A percentile compares a stretch with the other conserved stretches of the same genome.
Conservation (phyloP, 1,139 yeast genomes). For the Debaryomyces coudertii region DNA sequence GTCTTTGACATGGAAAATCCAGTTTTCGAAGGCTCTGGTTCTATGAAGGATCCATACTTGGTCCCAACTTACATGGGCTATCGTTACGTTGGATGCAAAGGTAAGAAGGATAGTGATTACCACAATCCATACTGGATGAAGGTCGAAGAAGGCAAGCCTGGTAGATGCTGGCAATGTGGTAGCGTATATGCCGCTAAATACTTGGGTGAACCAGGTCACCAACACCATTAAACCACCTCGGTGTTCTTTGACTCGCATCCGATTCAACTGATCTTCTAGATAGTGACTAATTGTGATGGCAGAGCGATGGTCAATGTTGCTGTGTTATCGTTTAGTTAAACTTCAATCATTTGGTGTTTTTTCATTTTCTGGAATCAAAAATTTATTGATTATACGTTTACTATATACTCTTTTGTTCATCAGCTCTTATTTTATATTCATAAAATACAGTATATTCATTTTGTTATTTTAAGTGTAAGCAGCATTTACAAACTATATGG, state of each 20-base stretch:
- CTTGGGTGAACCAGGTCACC: conserved; percentile 79
- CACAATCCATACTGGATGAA: conserved; percentile 93
- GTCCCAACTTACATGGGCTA: conserved; percentile 90
- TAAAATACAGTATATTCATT: conserved; percentile 6
- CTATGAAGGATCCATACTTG: conserved; percentile 81
- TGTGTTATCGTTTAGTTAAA: conserved; percentile 3
- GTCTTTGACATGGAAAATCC: conserved; percentile 91
- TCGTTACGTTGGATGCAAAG: conserved; percentile 98
- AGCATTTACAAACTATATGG: neutral
- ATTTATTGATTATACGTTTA: conserved; percentile 2
- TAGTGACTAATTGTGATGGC: conserved; percentile 1
- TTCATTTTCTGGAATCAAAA: neutral
- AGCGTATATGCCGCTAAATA: conserved; percentile 87
- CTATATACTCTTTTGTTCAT: conserved; percentile 5
- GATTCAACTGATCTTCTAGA: conserved; percentile 1
- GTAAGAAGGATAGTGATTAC: conserved; percentile 81
- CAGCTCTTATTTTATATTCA: conserved; percentile 6
- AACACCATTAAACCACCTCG: conserved; percentile 41
- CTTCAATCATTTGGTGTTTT: neutral
- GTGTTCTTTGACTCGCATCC: neutral
- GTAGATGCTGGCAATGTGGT: conserved; percentile 99
- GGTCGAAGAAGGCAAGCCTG: conserved; percentile 80
- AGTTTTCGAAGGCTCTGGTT: conserved; percentile 86
- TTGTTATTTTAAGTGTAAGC: neutral
- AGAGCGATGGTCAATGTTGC: neutral